phyloP scores from a whole-genome alignment of 257 asterid genomes.

The Anisodus tanguticus region DNA sequence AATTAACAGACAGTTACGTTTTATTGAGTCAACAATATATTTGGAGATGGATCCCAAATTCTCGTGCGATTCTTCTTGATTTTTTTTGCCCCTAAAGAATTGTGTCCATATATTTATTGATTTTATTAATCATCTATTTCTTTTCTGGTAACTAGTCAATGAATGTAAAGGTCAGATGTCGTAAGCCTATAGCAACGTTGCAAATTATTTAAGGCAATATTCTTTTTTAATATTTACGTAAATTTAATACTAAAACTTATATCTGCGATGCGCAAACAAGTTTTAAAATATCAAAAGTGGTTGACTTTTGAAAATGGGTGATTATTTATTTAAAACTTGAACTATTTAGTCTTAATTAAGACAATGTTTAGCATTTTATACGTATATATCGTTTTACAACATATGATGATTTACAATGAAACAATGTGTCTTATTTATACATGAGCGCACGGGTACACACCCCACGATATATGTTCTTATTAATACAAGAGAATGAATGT shows the following conservation, averaged over 20 bases:
- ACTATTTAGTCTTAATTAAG: neutral
- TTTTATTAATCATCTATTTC: neutral
- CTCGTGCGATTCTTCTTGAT: neutral
- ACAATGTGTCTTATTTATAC: no score
- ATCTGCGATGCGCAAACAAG: neutral
- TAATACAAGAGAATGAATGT: no score
- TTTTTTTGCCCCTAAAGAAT: neutral
- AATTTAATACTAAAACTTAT: no score
- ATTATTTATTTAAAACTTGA: neutral
- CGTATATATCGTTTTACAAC: no score
- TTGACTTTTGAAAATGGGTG: neutral
- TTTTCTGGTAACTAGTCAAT: neutral
- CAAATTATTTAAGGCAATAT: neutral
- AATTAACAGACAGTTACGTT: neutral
- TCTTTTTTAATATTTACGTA: neutral
- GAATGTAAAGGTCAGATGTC: neutral
- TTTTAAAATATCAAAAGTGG: neutral
- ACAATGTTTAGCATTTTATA: neutral
- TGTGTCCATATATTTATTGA: neutral
- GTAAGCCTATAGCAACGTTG: neutral
- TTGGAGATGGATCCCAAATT: neutral
- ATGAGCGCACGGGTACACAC: no score
- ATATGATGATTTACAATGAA: no score
- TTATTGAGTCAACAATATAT: neutral
- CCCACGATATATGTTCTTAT: no score